Evolutionary conservation across 2,329 filamentous ascomycete genomes (phyloP), one percentile per base, ranked within the genome.

Genomic region (Periconia sp.): DNA sequence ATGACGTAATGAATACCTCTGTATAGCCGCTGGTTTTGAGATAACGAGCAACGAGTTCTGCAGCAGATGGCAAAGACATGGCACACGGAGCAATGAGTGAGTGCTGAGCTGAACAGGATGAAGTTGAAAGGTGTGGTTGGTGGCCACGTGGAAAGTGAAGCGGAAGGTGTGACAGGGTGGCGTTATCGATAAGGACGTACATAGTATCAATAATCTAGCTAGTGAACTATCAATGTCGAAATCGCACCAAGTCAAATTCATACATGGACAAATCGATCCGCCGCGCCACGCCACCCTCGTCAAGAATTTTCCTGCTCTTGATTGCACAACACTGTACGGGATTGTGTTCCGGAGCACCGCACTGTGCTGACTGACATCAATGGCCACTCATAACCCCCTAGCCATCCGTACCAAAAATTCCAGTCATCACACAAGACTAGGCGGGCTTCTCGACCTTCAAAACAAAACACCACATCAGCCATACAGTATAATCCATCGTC

Each of bases 1-100:
- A 45, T 59, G 51, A 54, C 52, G 60, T 61, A 54, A n/a, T n/a
- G 27, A 56, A 65, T 58, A 76, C 76, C 65, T 77, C 72, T 42
- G 62, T 63, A 52, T 75, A 78, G 35, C 72, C 73, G 55, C 74
- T 76, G 3, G 69, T 58, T 44, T 68, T 69, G 20, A 78, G 65
- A 47, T 72, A 79, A 5, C 70, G 71, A 20, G 76, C 76, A 17
- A 79, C 74, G 13, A 78, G 64, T 41, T 77, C 67, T 31, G 70
- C 66, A 11, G 75, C 73, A 11, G 74, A 76, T 11, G 69, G 67
- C n/a, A 72, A 57, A 68, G 73, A 72, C 18, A 27, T 52, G 43
- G 9, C n/a, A n/a, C 9, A n/a, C 15, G n/a, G 43, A 30, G n/a
- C 19, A 45, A 10, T 23, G 8, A 8, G 23, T 27, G n/a, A 27